Base-by-base conservation (phyloP, 2,329 filamentous ascomycete genomes). In the Penicillium sp. region DNA sequence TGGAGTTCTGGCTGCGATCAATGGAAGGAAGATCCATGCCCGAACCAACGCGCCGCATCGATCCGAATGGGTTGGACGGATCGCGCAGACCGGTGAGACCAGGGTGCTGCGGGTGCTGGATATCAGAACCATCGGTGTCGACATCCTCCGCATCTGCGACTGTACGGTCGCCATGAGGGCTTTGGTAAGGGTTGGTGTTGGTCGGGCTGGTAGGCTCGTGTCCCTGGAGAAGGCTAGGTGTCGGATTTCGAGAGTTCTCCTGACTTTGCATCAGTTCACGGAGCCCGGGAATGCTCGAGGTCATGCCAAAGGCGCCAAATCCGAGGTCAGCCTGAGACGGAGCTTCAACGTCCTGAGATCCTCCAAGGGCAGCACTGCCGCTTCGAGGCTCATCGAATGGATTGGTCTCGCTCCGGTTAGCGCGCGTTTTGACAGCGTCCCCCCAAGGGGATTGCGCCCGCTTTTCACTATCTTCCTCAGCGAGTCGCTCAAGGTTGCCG, bases 131-230 rank as follows among this genome's bases (percentile, higher is more conserved):
- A 50, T 83, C 81, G 5, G 81, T 78, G 47, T 89, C 84, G 48
- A 83, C 82, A 63, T 85, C 84, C 60, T 87, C 84, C 17, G 85
- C 85, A 50, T 91, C 87, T 5, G 81, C 81, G 12, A 28, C 49
- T 25, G 58, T 56, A 47, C 87, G 87, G 28, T 92, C 90, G 39
- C 89, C 90, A 7, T 90, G 87, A 2, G 95, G 95, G 74, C 94
- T 98, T 64, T 93, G 91, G 73, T 95, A 99, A 1, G 95, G 95
- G 72, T 99, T 99, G 3, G 95, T 98, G 70, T 96, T 91, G 0
- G 93, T 95, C 11, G 95, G 95, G 73, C 94, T 98, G 71, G 91
- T 86, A 0, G 90, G 89, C 59, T 92, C 90, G 64, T 88, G 82
- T 50, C 78, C 76, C 54, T 80, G 77, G 50, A 78, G 75, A 54